Conservation (phyloP, 2,329 filamentous ascomycete species). For the Penicillium sp. region DNA sequence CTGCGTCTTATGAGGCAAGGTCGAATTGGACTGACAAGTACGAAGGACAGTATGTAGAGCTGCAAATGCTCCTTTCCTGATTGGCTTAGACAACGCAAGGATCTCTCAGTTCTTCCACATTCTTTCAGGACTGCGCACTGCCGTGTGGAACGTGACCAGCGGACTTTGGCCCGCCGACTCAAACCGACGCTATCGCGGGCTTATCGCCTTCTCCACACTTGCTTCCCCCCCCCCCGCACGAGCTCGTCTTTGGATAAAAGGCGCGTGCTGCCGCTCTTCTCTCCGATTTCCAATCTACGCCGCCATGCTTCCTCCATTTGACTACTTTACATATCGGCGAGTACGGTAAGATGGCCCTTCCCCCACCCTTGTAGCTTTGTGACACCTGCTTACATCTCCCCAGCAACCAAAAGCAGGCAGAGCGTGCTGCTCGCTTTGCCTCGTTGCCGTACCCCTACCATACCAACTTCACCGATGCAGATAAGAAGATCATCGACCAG, state of each 20-base stretch:
- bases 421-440: conserved; percentile 70
- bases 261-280: conserved; percentile 9
- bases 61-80: too few species aligned
- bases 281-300: not conserved
- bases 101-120: not conserved
- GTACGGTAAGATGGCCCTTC: conserved; percentile 61
- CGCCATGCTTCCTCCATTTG: conserved; percentile 57
- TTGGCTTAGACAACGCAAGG: too few species aligned
- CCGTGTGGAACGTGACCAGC: not conserved
- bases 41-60: too few species aligned
- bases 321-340: conserved; percentile 70
- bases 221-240: conserved; percentile 20
- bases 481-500: conserved; percentile 68
- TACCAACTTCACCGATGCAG: conserved; percentile 62
- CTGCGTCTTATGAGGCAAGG: not conserved
- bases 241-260: conserved; percentile 16
- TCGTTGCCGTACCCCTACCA: conserved; percentile 68
- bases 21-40: not conserved
- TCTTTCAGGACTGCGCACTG: not conserved
- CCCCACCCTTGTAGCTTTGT: not conserved
- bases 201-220: conserved; percentile 25
- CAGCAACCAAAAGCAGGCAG: conserved; percentile 77
- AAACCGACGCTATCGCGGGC: conserved; percentile 12
- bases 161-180: conserved; percentile 21
- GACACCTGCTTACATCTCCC: conserved; percentile 1